phyloP scores from a whole-genome alignment of 2,329 filamentous ascomycete species.

The Aureobasidium sp. region DNA sequence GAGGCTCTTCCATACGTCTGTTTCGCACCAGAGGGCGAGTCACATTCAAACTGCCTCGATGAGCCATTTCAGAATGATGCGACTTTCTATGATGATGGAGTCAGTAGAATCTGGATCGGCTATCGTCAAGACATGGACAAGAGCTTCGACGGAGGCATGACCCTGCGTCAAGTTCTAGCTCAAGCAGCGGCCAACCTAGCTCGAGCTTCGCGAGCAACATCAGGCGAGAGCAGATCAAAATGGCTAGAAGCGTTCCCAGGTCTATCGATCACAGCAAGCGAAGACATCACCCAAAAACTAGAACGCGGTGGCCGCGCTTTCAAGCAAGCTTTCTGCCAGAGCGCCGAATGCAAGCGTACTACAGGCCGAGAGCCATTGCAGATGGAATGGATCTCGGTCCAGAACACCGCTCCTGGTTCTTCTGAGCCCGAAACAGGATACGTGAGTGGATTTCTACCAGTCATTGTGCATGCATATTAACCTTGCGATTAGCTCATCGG shows the following conservation, averaged over 20 bases:
- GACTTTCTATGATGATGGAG: too few species aligned
- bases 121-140: neutral
- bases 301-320: neutral
- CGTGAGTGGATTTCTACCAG: neutral
- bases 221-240: neutral
- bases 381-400: neutral
- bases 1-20: neutral
- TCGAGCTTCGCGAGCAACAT: neutral
- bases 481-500: neutral
- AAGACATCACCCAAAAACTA: neutral
- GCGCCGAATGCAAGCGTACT: neutral
- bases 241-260: slow-evolving; percentile 1
- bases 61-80: neutral
- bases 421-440: neutral
- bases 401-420: neutral
- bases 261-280: neutral
- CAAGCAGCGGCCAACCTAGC: neutral
- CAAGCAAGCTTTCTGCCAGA: neutral
- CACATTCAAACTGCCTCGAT: neutral
- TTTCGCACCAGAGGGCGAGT: neutral
- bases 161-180: neutral
- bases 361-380: neutral
- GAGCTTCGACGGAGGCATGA: neutral
- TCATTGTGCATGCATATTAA: too few species aligned
- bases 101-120: neutral